These are phyloP conservation scores for Mycosphaerella arachidis DNA, from an alignment of 2,329 filamentous ascomycete genomes.

Conservation along the genomic window DNA sequence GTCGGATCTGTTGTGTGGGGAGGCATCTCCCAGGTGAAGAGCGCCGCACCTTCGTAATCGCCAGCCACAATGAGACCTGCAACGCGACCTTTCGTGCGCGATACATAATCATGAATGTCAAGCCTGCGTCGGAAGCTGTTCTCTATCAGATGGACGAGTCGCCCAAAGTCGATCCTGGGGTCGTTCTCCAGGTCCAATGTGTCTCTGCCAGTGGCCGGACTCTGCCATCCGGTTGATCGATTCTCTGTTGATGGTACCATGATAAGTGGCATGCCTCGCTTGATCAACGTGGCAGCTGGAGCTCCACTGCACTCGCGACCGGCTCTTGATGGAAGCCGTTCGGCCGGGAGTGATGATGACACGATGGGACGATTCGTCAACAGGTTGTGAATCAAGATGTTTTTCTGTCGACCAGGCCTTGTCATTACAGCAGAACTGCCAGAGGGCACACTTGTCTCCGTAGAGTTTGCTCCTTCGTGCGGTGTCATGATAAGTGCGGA, in stretches of 20 bases:
- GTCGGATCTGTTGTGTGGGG: slow-evolving; percentile 43
- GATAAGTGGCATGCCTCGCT: slow-evolving; percentile 86
- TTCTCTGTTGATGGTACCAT: slow-evolving; percentile 66
- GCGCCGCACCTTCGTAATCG: slow-evolving; percentile 91
- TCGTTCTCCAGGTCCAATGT: slow-evolving; percentile 67
- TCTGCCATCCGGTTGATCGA: slow-evolving; percentile 60
- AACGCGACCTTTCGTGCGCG: slow-evolving; percentile 72
- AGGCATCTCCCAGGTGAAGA: slow-evolving; percentile 89
- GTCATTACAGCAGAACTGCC: slow-evolving; percentile 23
- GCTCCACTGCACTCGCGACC: slow-evolving; percentile 28
- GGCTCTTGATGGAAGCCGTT: slow-evolving; percentile 48
- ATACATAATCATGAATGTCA: slow-evolving; percentile 76
- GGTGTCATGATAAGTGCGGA: slow-evolving; percentile 89
- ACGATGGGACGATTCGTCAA: slow-evolving; percentile 90
- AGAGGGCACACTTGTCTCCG: slow-evolving; percentile 20
- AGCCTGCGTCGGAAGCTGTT: slow-evolving; percentile 86
- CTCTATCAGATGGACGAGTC: slow-evolving; percentile 82
- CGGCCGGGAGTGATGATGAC: slow-evolving; percentile 81
- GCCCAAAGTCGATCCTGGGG: slow-evolving; percentile 73
- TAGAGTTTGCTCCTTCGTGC: slow-evolving; percentile 66
- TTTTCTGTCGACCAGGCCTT: slow-evolving; percentile 59
- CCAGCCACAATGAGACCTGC: slow-evolving; percentile 93
- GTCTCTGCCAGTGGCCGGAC: slow-evolving; percentile 55
- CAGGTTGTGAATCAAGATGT: slow-evolving; percentile 90
- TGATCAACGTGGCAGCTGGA: slow-evolving; percentile 69